Evolutionary conservation across 495 filamentous ascomycete species (phyloP).

Genomic region (Penicillium lividum): DNA sequence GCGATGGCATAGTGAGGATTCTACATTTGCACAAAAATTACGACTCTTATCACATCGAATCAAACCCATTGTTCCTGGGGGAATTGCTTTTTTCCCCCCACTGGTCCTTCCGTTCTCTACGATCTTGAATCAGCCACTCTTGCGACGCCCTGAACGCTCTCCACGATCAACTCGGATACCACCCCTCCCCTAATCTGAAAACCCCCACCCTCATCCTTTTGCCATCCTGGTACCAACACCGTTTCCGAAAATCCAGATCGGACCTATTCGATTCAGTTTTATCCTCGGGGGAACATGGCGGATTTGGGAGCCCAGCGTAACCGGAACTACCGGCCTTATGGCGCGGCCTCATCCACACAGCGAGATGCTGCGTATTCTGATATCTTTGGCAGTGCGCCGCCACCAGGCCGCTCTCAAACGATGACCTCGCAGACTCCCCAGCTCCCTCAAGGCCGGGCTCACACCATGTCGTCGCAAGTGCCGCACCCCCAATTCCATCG

Average conservation of each 20-base stretch:
- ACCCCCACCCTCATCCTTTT: background rate
- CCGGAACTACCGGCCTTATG: constrained; percentile 69
- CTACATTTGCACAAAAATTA: constrained; percentile 19
- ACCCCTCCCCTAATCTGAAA: constrained; percentile 11
- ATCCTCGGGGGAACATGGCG: constrained; percentile 60
- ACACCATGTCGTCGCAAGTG: constrained; percentile 79
- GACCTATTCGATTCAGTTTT: constrained; percentile 6
- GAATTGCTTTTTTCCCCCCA: constrained; percentile 15
- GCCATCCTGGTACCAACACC: background rate
- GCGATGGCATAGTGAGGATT: constrained; percentile 36
- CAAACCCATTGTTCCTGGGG: constrained; percentile 20
- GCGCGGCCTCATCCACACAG: constrained; percentile 69
- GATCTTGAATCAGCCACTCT: constrained; percentile 37
- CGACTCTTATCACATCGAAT: constrained; percentile 21
- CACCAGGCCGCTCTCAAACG: constrained; percentile 83
- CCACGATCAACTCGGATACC: constrained; percentile 42
- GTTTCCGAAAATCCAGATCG: background rate
- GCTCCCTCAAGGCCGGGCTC: constrained; percentile 66
- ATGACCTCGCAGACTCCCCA: constrained; percentile 71
- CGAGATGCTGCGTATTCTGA: constrained; percentile 94
- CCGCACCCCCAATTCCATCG: constrained; percentile 50
- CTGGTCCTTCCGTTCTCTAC: constrained; percentile 32
- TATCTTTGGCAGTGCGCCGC: constrained; percentile 89
- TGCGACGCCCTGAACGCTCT: constrained; percentile 44
- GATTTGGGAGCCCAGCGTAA: constrained; percentile 77